Percentiles rank a stretch among this genome's conserved stretches.
phyloP scores from a whole-genome alignment of 768 basidiomycete genomes.

The Hebeloma cylindrosporum region DNA sequence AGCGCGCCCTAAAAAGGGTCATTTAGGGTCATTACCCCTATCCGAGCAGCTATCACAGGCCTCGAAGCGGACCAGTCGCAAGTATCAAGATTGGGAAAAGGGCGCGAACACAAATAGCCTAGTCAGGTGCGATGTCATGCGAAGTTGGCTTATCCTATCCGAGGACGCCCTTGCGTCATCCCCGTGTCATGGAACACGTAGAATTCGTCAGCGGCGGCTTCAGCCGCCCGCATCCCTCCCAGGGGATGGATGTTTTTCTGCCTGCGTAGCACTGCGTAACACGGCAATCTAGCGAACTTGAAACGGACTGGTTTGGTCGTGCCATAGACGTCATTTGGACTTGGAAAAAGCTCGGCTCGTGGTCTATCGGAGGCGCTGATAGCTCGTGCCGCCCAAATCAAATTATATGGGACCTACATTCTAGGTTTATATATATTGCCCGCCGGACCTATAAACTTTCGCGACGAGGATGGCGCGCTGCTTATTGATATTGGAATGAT shows the following conservation, averaged over 20 bases:
- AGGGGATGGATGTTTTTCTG: too few relatives aligned
- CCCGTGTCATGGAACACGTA: slow-evolving; percentile 8
- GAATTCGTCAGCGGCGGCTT: slow-evolving; percentile 6
- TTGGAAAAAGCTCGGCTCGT: slow-evolving; percentile 31
- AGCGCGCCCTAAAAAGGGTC: slow-evolving; percentile 3
- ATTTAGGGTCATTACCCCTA: slow-evolving; percentile 9
- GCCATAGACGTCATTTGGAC: slow-evolving; percentile 52
- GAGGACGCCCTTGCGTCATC: slow-evolving; percentile 6
- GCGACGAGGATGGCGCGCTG: slow-evolving; percentile 29
- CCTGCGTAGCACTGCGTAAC: slow-evolving; percentile 7
- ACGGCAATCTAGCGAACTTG: slow-evolving; percentile 15
- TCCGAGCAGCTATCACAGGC: slow-evolving; percentile 7
- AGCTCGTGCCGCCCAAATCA: slow-evolving; percentile 9
- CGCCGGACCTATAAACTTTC: slow-evolving; percentile 26
- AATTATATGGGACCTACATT: slow-evolving; percentile 11
- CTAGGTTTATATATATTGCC: too few relatives aligned
- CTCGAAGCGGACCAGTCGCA: slow-evolving; percentile 7
- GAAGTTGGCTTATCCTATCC: slow-evolving; percentile 1
- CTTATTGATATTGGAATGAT: slow-evolving; percentile 37
- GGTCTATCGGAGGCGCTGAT: slow-evolving; percentile 28
- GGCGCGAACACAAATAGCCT: slow-evolving; percentile 10
- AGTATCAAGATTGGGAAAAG: slow-evolving; percentile 2
- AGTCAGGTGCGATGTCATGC: slow-evolving; percentile 3
- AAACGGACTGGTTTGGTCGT: slow-evolving; percentile 30
- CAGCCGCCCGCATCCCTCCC: slow-evolving; percentile 12